Conservation (phyloP, 495 filamentous ascomycete species). For the Oidiodendron maius region DNA sequence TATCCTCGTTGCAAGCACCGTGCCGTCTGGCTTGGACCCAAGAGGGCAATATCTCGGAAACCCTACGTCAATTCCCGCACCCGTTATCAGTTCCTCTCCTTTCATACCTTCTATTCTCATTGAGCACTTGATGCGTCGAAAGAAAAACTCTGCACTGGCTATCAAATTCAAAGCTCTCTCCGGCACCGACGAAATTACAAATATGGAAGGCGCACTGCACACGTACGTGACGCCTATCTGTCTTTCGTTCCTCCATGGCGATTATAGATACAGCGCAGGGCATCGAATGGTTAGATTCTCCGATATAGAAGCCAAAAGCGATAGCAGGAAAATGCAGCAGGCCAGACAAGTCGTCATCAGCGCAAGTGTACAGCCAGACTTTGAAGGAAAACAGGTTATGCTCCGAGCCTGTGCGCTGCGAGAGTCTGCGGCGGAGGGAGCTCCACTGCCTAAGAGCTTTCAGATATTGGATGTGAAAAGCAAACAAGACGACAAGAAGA, state of each 20-base stretch:
- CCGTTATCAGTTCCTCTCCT: conserved; percentile 14
- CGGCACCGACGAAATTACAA: conserved; percentile 14
- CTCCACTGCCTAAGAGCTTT: conserved; percentile 8
- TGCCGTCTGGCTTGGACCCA: no score
- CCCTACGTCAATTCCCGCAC: no score
- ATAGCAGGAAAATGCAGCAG: conserved; percentile 5
- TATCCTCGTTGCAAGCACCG: no score
- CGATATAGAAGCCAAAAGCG: not conserved
- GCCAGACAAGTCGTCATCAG: conserved; percentile 18
- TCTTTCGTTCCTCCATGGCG: conserved; percentile 18
- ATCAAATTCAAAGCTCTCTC: conserved; percentile 12
- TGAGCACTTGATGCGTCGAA: conserved; percentile 17
- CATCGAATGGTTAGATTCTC: conserved; percentile 16
- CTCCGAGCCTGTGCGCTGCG: conserved; percentile 11
- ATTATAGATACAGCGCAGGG: conserved; percentile 13
- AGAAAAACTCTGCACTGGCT: conserved; percentile 15
- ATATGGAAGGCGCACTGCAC: conserved; percentile 22
- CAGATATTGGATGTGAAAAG: conserved; percentile 1
- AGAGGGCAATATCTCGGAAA: no score
- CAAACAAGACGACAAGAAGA: conserved; percentile 13
- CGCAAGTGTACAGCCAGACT: conserved; percentile 20
- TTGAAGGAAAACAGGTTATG: conserved; percentile 16
- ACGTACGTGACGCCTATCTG: conserved; percentile 20
- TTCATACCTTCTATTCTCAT: conserved; percentile 15
- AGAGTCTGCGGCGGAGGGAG: conserved; percentile 2